Conservation (phyloP, 305 asterid species). For the Fraxinus sp. region DNA sequence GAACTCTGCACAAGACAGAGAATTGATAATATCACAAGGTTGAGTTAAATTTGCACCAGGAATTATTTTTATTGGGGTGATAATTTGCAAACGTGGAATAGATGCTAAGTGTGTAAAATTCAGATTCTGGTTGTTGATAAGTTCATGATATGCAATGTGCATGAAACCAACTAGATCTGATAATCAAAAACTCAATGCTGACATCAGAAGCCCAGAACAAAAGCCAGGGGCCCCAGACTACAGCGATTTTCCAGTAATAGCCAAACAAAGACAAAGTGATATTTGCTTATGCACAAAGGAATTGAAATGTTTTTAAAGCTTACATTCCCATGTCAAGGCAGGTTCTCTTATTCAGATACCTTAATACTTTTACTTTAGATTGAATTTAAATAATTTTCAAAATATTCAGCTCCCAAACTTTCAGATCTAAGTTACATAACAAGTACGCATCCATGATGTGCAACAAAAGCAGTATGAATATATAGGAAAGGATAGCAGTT, state of each 20-base stretch:
- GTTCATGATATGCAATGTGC: not conserved
- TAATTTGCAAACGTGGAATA: conserved; percentile 2
- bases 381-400: not conserved
- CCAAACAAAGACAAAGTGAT: not conserved
- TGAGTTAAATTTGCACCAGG: conserved; percentile 11
- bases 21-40: not conserved
- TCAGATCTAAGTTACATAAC: conserved; percentile 9
- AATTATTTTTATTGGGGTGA: conserved; percentile 14
- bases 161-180: not conserved
- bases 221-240: not conserved
- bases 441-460: conserved; percentile 13
- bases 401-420: conserved; percentile 20
- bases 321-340: conserved; percentile 1
- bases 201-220: not conserved
- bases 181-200: not conserved
- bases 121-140: not conserved
- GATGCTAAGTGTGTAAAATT: not conserved
- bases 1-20: conserved; percentile 13
- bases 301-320: not conserved
- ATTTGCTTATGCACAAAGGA: not conserved
- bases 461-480: conserved; percentile 9
- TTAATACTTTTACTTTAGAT: not conserved
- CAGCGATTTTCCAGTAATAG: not conserved
- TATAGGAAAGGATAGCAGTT: conserved; percentile 31
- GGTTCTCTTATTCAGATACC: not conserved